These are phyloP conservation scores for Aspergillus nomiae DNA, from an alignment of 2,329 filamentous ascomycete genomes.

Conservation along the genomic window DNA sequence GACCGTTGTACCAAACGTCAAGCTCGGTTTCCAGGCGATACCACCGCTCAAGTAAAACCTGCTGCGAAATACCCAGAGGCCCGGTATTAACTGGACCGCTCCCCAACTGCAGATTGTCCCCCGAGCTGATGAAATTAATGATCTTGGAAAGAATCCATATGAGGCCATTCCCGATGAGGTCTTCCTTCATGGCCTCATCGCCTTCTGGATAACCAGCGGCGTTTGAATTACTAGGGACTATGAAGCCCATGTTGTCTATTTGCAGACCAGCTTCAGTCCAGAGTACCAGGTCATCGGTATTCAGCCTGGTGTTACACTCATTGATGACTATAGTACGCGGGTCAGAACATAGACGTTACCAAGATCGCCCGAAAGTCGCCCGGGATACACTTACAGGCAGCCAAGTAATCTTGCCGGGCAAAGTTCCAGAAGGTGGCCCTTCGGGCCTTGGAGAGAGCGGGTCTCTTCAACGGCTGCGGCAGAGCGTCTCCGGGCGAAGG, in stretches of 20 bases:
- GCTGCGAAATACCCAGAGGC: conserved; percentile 39
- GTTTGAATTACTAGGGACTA: conserved; percentile 44
- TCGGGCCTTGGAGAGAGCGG: conserved; percentile 56
- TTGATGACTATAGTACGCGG: conserved; percentile 50
- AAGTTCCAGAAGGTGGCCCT: conserved; percentile 69
- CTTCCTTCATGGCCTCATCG: conserved; percentile 59
- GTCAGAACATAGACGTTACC: conserved; percentile 6
- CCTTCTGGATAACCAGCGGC: conserved; percentile 35
- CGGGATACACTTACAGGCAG: conserved; percentile 53
- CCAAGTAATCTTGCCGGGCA: conserved; percentile 65
- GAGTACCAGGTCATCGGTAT: conserved; percentile 62
- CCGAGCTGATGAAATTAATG: conserved; percentile 64
- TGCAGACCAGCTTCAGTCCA: conserved; percentile 67
- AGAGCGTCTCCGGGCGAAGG: conserved; percentile 45
- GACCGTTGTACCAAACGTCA: conserved; percentile 59
- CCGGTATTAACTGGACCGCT: conserved; percentile 28
- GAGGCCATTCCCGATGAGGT: conserved; percentile 64
- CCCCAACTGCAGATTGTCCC: conserved; percentile 50
- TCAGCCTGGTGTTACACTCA: conserved; percentile 61
- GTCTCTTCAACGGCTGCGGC: conserved; percentile 32
- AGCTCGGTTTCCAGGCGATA: conserved; percentile 58
- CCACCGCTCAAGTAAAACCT: conserved; percentile 52
- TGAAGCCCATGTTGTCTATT: conserved; percentile 56
- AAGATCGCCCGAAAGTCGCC: background rate
- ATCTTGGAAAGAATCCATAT: conserved; percentile 69